Evolutionary conservation across 495 filamentous ascomycete species (phyloP), one percentile per base, ranked within the genome.

Genomic region (Daldinia childiae): DNA sequence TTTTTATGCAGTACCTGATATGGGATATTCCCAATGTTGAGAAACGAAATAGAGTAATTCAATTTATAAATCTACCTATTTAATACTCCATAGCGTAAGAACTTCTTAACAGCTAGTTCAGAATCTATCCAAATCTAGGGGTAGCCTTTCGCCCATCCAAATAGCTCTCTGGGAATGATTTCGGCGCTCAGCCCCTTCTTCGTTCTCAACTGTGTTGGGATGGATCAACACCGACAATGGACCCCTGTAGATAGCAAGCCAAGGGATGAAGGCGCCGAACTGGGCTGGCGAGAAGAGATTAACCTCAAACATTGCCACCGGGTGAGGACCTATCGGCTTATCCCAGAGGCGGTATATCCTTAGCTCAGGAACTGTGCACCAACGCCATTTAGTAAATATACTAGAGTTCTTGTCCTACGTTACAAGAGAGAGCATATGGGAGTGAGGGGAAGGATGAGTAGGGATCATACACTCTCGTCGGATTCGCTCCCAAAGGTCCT

Each of bases 301-400:
- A 15, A 97, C 94, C 78, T 97, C 94, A 71, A 97, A 93, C 94
- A 97, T 97, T 51, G 88, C 92, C 0, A 92, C 80, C 0, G 91
- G 90, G 73, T 97, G 94, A 2, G 94, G 94, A 0, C 94, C 94
- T 6, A 97, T 76, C 3, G 93, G 93, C 41, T 81, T 76, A 71
- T 95, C 90, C 84, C 87, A 96, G 69, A 96, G 82, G 2, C 78
- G 81, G 77, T 97, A 97, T 72, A 96, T 90, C 45, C 92, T 87
- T 17, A 97, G 85, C 76, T 97, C 94, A 15, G 94, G 94, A 75
- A 97, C 90, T 93, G 62, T 12, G 26, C 9, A 21, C 24, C 9
- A 15, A 26, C 1, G 19, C 15, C 0, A 12, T 7, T 50, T 32
- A 59, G 54, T n/a, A 15, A 29, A 32, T 1, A 24, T 8, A 0